Percentiles rank a stretch among this genome's conserved stretches.
phyloP scores from a whole-genome alignment of 2,329 filamentous ascomycete species.

The Calonectria fujianensis region DNA sequence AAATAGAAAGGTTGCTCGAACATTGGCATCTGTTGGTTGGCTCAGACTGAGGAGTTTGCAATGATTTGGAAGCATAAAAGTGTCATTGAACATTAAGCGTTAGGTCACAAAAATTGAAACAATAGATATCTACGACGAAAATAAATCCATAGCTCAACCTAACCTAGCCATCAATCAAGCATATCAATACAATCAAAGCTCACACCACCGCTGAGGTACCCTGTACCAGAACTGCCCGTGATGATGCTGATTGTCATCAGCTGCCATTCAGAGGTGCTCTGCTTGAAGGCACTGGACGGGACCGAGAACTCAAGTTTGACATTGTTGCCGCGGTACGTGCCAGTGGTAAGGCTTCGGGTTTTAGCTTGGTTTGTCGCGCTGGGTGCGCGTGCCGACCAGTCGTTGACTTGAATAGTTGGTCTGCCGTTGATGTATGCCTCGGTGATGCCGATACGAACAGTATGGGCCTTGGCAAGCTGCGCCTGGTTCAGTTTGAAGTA shows the following conservation, averaged over 20 bases:
- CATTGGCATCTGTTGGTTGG: too few species aligned
- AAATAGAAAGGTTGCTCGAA: not conserved
- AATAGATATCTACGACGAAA: not conserved
- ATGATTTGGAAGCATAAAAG: not conserved
- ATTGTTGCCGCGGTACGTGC: conserved; percentile 59
- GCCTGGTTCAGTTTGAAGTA: conserved; percentile 60
- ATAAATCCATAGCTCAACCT: not conserved
- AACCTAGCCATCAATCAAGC: conserved; percentile 35
- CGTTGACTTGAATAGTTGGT: conserved; percentile 57
- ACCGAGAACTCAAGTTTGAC: conserved; percentile 55
- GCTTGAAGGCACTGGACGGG: conserved; percentile 54
- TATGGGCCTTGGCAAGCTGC: conserved; percentile 55
- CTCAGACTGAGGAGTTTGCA: not conserved
- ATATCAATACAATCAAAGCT: conserved; percentile 56
- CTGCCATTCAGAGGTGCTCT: conserved; percentile 56
- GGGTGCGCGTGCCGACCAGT: conserved; percentile 54
- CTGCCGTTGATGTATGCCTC: conserved; percentile 58
- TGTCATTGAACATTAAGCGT: not conserved
- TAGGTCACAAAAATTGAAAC: not conserved
- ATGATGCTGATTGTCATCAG: conserved; percentile 56
- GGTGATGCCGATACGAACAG: conserved; percentile 57
- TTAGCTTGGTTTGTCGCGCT: conserved; percentile 55
- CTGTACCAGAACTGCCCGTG: conserved; percentile 53
- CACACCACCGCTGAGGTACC: conserved; percentile 56
- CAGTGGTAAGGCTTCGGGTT: conserved; percentile 58